Conservation (phyloP, 306 rosid genomes). For the Prosopis cineraria region DNA sequence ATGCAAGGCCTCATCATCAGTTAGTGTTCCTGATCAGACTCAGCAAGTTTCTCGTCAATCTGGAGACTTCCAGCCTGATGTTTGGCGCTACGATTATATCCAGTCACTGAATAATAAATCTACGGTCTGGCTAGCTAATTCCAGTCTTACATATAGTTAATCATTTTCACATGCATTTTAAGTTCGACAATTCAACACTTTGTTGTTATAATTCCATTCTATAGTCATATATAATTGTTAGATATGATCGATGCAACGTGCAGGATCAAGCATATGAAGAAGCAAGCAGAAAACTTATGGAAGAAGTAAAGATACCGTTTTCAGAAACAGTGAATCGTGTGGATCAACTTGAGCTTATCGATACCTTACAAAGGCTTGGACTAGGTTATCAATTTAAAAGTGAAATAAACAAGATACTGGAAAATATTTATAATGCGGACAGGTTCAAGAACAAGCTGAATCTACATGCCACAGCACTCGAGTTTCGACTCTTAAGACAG, state of each 20-base stretch:
- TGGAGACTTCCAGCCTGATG: not conserved
- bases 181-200: too few relatives aligned
- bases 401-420: conserved; percentile 21
- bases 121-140: not conserved
- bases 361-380: conserved; percentile 47
- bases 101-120: not conserved
- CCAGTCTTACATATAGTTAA: too few relatives aligned
- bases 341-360: conserved; percentile 34
- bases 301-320: conserved; percentile 28
- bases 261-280: conserved; percentile 2
- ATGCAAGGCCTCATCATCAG: too few relatives aligned
- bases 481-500: too few relatives aligned
- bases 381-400: conserved; percentile 41
- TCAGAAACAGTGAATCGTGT: conserved; percentile 7
- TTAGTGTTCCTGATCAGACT: too few relatives aligned
- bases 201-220: too few relatives aligned
- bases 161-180: too few relatives aligned
- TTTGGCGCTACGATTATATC: not conserved
- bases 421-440: not conserved
- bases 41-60: not conserved
- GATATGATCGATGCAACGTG: not conserved
- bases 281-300: not conserved
- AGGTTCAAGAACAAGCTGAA: not conserved
- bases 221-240: too few relatives aligned
- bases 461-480: too few relatives aligned